Conservation (phyloP, 116 monocot species). For the Papilionanthe hybrid region DNA sequence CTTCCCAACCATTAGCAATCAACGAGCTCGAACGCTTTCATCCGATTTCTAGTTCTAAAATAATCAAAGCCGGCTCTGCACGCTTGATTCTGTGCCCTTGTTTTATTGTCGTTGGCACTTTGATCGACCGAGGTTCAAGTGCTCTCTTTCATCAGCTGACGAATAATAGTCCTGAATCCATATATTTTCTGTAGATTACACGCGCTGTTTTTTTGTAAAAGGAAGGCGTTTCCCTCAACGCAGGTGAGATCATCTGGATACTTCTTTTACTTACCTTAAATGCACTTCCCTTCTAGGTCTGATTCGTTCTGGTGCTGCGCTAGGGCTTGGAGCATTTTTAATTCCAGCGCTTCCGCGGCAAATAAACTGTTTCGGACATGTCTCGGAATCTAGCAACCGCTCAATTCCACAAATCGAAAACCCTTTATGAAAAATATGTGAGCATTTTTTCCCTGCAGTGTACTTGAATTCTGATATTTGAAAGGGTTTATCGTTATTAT, state of each 20-base stretch:
- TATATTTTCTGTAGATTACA: neutral
- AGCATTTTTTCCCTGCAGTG: constrained; percentile 10
- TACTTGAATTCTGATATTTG: constrained; percentile 5
- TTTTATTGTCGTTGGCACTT: neutral
- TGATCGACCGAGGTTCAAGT: neutral
- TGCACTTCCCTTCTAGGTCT: neutral
- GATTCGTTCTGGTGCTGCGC: neutral
- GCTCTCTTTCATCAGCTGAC: neutral
- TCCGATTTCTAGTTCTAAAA: too few species aligned
- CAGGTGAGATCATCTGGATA: neutral
- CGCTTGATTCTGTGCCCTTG: neutral
- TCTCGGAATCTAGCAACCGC: constrained; percentile 57
- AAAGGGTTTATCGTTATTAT: neutral
- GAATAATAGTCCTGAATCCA: neutral
- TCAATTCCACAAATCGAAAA: constrained; percentile 82
- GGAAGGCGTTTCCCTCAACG: neutral
- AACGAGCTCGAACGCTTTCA: neutral
- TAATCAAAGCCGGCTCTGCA: neutral
- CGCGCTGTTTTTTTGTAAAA: neutral
- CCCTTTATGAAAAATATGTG: constrained; percentile 96
- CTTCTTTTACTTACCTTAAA: neutral
- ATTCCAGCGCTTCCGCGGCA: neutral
- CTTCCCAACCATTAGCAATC: neutral
- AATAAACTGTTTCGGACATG: constrained; percentile 28
- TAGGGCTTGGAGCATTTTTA: neutral